Conservation (phyloP, 2,329 filamentous ascomycete species). For the Colletotrichum musae region DNA sequence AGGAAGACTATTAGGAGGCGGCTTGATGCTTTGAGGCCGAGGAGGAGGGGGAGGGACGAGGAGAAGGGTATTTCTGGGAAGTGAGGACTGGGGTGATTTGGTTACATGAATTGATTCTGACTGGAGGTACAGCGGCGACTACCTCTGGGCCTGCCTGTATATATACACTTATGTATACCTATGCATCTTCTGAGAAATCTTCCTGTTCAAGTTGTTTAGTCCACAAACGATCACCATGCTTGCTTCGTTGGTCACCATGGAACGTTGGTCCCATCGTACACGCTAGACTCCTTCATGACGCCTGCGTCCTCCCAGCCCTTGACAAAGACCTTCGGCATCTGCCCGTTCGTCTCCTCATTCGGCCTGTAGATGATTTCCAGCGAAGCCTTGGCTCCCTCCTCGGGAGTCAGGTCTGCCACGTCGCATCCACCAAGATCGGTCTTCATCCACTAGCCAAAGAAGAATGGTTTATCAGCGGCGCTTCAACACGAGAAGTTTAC, state of each 20-base stretch:
- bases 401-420: constrained; percentile 57
- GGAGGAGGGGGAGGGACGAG: constrained; percentile 6
- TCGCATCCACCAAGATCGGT: constrained; percentile 57
- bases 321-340: constrained; percentile 40
- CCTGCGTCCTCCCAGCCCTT: constrained; percentile 37
- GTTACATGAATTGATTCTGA: not conserved
- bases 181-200: too few species aligned
- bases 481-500: constrained; percentile 1
- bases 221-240: too few species aligned
- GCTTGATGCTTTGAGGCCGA: constrained; percentile 15
- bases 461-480: not conserved
- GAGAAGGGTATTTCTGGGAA: constrained; percentile 26
- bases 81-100: not conserved
- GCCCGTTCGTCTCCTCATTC: constrained; percentile 33
- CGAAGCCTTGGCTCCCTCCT: constrained; percentile 51
- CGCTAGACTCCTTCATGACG: not conserved
- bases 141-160: too few species aligned
- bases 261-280: constrained; percentile 27
- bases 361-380: constrained; percentile 30
- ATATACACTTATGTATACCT: too few species aligned
- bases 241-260: not conserved
- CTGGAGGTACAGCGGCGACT: too few species aligned
- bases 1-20: constrained; percentile 21
- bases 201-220: too few species aligned
- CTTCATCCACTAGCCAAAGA: constrained; percentile 56